A percentile compares a stretch with the other conserved stretches of the same genome.
Conservation (phyloP, 805 yeast species). For the Suhomyces sp. region DNA sequence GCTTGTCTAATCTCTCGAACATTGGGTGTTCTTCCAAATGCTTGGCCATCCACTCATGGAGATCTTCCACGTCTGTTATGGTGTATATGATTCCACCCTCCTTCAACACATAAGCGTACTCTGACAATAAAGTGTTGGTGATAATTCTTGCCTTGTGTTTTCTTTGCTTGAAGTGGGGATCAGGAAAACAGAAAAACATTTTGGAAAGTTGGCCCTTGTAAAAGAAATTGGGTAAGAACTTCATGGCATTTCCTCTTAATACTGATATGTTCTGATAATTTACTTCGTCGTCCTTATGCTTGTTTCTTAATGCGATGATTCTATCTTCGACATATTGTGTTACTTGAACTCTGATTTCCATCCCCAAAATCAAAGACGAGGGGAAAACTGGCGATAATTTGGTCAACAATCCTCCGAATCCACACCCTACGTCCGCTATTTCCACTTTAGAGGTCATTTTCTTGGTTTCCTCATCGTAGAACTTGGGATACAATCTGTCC, state of each 20-base stretch:
- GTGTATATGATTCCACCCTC: constrained; percentile 91
- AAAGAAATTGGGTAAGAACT: constrained; percentile 92
- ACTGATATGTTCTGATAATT: constrained; percentile 83
- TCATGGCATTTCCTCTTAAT: constrained; percentile 94
- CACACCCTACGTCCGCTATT: constrained; percentile 96
- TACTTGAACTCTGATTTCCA: constrained; percentile 98
- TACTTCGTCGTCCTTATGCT: constrained; percentile 31
- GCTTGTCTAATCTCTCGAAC: constrained; percentile 73
- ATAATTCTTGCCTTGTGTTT: constrained; percentile 96
- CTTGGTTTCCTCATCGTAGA: constrained; percentile 39
- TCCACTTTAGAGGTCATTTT: constrained; percentile 58
- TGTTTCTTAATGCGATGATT: constrained; percentile 79
- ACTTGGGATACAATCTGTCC: constrained; percentile 70
- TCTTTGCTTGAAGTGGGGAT: constrained; percentile 96
- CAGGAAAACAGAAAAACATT: constrained; percentile 99
- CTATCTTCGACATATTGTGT: constrained; percentile 96
- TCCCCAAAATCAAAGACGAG: constrained; percentile 74
- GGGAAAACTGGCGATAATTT: constrained; percentile 78
- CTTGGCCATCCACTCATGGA: constrained; percentile 94
- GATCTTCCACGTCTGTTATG: constrained; percentile 90
- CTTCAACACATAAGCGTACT: constrained; percentile 84
- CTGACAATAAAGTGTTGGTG: constrained; percentile 82
- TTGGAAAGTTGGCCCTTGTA: constrained; percentile 76
- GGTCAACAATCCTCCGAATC: constrained; percentile 88
- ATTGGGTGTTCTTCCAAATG: constrained; percentile 90